phyloP scores from a whole-genome alignment of 257 asterid genomes.

The Dorcoceras hygrometricum region DNA sequence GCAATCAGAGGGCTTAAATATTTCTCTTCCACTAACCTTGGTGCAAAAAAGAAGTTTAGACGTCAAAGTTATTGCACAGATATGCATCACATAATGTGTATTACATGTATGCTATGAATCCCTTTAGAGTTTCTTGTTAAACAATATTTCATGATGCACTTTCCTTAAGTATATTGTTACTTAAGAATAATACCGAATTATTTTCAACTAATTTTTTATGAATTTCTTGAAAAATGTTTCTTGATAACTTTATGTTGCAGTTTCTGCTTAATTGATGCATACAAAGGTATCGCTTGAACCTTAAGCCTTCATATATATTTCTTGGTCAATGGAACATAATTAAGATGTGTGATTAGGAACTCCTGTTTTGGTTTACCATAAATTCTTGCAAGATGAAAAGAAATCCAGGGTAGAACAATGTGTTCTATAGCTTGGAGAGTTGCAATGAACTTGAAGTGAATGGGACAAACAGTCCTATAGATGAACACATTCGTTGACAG shows the following conservation, averaged over 20 bases:
- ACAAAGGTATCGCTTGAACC: neutral
- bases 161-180: neutral
- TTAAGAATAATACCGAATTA: neutral
- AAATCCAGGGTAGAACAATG: neutral
- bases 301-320: neutral
- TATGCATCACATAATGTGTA: neutral
- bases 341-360: neutral
- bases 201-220: neutral
- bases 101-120: neutral
- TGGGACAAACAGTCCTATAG: neutral
- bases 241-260: neutral
- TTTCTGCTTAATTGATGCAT: neutral
- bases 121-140: neutral
- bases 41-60: neutral
- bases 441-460: neutral
- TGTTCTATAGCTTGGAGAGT: neutral
- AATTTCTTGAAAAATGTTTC: neutral
- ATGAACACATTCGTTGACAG: no score
- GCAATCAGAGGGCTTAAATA: neutral
- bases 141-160: neutral
- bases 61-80: slow-evolving; percentile 3
- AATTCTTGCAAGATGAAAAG: neutral
- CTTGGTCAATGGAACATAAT: neutral
- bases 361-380: neutral
- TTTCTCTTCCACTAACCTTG: neutral